A percentile compares a stretch with the other conserved stretches of the same genome.
Evolutionary conservation across 2,329 filamentous ascomycete species (phyloP).

Genomic region (Hansfordia pulvinata): DNA sequence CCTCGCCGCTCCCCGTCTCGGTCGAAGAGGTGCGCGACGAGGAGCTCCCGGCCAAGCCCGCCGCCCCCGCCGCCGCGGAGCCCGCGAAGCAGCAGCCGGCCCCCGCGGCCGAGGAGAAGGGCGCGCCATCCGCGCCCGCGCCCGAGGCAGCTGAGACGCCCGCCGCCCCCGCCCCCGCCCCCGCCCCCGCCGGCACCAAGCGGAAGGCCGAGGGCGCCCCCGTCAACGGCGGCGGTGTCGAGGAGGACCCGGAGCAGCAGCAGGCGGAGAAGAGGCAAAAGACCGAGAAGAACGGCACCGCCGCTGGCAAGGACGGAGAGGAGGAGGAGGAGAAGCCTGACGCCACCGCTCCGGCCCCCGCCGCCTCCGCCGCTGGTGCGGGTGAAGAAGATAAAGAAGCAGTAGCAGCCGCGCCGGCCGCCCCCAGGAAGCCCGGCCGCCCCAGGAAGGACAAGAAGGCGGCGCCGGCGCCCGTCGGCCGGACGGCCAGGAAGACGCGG

Average conservation of each 20-base stretch:
- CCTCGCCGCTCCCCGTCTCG: conserved; percentile 14
- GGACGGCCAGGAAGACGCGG: conserved; percentile 22
- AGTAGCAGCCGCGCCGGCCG: conserved; percentile 10
- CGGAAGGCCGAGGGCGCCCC: conserved; percentile 11
- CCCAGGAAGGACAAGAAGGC: conserved; percentile 20
- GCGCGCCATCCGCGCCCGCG: conserved; percentile 1
- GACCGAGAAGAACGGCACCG: conserved; percentile 16
- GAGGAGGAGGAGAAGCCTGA: background rate
- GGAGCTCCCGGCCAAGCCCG: conserved; percentile 6
- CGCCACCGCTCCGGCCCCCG: too few species aligned
- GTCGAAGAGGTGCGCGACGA: conserved; percentile 15
- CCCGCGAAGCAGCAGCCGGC: too few species aligned
- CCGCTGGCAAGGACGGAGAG: conserved; percentile 4
- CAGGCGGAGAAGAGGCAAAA: conserved; percentile 26
- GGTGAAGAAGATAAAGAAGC: too few species aligned
- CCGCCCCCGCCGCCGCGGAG: conserved; percentile 4
- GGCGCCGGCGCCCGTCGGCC: conserved; percentile 14
- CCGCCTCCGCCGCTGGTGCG: too few species aligned
- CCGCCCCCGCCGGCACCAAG: conserved; percentile 10
- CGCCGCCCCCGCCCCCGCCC: conserved; percentile 10
- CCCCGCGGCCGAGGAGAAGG: background rate
- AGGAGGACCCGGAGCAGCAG: conserved; percentile 9
- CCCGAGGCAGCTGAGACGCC: conserved; percentile 4
- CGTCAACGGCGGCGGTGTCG: conserved; percentile 5
- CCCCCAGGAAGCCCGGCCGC: conserved; percentile 17